phyloP scores from a whole-genome alignment of 768 basidiomycete genomes.

The Naganishia vaughanmartiniae region DNA sequence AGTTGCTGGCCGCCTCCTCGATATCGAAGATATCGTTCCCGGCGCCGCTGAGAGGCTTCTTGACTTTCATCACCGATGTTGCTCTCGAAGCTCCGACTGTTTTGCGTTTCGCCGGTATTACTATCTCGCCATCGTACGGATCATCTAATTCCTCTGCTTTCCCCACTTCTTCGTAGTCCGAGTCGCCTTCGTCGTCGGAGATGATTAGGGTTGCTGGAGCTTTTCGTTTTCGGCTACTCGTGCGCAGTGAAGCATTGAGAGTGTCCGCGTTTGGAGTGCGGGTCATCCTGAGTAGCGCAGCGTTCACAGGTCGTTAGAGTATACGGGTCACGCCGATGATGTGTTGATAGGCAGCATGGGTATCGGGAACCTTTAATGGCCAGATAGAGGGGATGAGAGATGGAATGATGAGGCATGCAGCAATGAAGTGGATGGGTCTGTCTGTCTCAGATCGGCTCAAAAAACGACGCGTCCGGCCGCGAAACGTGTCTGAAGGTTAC shows the following conservation, averaged over 20 bases:
- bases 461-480: not conserved
- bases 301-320: not conserved
- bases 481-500: not conserved
- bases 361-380: no score
- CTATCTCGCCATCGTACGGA: not conserved
- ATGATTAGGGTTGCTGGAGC: constrained; percentile 2
- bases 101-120: not conserved
- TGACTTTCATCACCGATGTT: not conserved
- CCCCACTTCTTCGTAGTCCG: constrained; percentile 1
- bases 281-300: not conserved
- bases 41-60: not conserved
- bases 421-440: not conserved
- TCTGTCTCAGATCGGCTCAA: constrained; percentile 2
- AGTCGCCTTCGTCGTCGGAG: constrained; percentile 11
- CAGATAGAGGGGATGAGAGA: not conserved
- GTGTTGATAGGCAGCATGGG: not conserved
- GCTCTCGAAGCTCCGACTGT: not conserved
- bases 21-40: not conserved
- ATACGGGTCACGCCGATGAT: not conserved
- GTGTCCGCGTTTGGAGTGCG: constrained; percentile 19
- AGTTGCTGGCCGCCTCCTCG: constrained; percentile 1
- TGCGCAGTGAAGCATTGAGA: constrained; percentile 16
- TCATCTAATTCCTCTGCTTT: not conserved
- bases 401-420: not conserved
- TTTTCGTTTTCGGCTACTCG: constrained; percentile 20